phyloP scores from a whole-genome alignment of 495 filamentous ascomycete species.

The Aspergillus leporis region DNA sequence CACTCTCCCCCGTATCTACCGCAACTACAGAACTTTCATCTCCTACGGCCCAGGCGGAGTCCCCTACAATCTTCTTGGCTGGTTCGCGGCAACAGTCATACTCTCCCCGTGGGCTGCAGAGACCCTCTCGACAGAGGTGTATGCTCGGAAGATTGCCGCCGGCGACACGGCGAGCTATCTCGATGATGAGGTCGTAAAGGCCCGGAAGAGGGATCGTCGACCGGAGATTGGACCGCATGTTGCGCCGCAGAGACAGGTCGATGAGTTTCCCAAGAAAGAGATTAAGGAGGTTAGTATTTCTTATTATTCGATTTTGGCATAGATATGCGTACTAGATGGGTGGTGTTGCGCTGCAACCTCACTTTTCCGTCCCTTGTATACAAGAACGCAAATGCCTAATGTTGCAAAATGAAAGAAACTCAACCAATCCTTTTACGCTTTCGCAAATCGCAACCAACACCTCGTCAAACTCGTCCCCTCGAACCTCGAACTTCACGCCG shows the following conservation, averaged over 20 bases:
- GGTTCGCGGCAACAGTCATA: conserved; percentile 30
- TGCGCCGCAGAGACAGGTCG: conserved; percentile 38
- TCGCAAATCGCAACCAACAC: conserved; percentile 33
- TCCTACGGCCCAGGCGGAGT: conserved; percentile 37
- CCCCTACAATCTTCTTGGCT: conserved; percentile 38
- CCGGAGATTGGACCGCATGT: conserved; percentile 35
- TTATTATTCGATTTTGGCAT: no score
- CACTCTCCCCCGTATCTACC: conserved; percentile 29
- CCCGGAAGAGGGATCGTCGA: conserved; percentile 12
- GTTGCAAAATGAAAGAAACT: conserved; percentile 27
- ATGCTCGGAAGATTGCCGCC: conserved; percentile 26
- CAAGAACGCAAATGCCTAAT: background rate
- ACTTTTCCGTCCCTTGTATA: background rate
- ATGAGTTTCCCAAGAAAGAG: conserved; percentile 26
- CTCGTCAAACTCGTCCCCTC: conserved; percentile 31
- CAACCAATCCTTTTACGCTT: conserved; percentile 19
- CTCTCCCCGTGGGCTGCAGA: conserved; percentile 32
- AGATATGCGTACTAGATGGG: no score
- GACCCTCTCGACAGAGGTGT: conserved; percentile 34
- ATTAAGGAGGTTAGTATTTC: conserved; percentile 30
- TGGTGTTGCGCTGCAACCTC: background rate
- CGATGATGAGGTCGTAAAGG: background rate
- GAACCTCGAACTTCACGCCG: conserved; percentile 29
- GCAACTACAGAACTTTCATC: conserved; percentile 34
- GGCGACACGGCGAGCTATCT: conserved; percentile 22